Conservation (phyloP, 139 green algal genomes). For the Chlorella sp. region DNA sequence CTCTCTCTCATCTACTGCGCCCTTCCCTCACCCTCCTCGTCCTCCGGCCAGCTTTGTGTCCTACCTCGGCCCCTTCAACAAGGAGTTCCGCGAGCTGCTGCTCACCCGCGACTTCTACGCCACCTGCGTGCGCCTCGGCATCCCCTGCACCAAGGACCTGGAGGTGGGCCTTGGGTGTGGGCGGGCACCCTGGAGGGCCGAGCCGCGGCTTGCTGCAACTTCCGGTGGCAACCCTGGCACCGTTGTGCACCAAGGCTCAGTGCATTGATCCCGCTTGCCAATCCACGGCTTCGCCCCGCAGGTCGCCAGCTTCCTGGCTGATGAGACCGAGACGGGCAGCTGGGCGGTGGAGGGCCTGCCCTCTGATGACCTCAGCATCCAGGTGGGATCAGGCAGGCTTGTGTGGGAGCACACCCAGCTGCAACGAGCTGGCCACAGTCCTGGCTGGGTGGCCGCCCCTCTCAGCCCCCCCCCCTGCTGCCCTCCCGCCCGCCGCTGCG, state of each 20-base stretch:
- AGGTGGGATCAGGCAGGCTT: too few species aligned
- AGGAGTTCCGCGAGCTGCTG: slow-evolving; percentile 92
- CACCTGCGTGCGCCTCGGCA: slow-evolving; percentile 73
- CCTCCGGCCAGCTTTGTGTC: slow-evolving; percentile 73
- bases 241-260: too few species aligned
- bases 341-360: slow-evolving; percentile 92
- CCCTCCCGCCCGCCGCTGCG: too few species aligned
- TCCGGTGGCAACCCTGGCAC: too few species aligned
- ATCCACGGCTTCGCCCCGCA: not conserved
- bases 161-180: slow-evolving; percentile 41
- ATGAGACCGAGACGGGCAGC: slow-evolving; percentile 89
- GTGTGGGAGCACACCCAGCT: too few species aligned
- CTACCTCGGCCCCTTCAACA: slow-evolving; percentile 96
- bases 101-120: slow-evolving; percentile 83
- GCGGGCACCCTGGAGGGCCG: too few species aligned
- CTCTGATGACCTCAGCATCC: slow-evolving; percentile 81
- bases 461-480: too few species aligned
- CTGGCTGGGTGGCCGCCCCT: too few species aligned
- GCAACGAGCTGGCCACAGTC: too few species aligned
- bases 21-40: not conserved
- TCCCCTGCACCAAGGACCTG: slow-evolving; percentile 84
- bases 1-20: not conserved
- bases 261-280: not conserved
- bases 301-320: slow-evolving; percentile 81
- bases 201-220: too few species aligned